A percentile compares a stretch with the other conserved stretches of the same genome.
These are phyloP conservation scores for Arachis stenosperma DNA, from an alignment of 306 rosid genomes.

Conservation along the genomic window DNA sequence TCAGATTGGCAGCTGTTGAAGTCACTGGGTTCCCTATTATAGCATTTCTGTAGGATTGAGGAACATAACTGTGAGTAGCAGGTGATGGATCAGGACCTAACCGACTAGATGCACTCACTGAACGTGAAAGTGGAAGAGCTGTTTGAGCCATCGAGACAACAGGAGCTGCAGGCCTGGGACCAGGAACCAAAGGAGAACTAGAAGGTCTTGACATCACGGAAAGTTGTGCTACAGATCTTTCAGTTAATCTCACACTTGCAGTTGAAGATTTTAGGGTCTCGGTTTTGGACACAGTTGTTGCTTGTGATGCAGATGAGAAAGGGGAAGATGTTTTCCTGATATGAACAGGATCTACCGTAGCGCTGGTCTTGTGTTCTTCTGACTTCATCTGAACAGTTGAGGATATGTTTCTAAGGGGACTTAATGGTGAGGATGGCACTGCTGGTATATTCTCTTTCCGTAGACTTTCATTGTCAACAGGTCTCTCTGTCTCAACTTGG, in stretches of 20 bases:
- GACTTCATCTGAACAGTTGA: conserved; percentile 47
- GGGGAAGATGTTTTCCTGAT: conserved; percentile 56
- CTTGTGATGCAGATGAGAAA: conserved; percentile 47
- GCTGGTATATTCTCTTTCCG: conserved; percentile 62
- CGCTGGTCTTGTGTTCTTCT: conserved; percentile 54
- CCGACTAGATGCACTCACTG: conserved; percentile 85
- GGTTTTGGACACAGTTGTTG: conserved; percentile 51
- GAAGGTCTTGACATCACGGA: conserved; percentile 79
- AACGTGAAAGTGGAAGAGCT: conserved; percentile 73
- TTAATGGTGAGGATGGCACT: conserved; percentile 56
- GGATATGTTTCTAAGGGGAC: conserved; percentile 55
- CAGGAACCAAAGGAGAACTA: conserved; percentile 85
- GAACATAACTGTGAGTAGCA: conserved; percentile 72
- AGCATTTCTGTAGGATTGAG: conserved; percentile 94
- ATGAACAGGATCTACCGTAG: conserved; percentile 49
- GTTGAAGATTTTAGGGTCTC: conserved; percentile 61
- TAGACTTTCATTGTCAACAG: conserved; percentile 54
- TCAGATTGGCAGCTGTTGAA: conserved; percentile 55
- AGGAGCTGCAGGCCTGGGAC: conserved; percentile 74
- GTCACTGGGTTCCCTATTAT: conserved; percentile 76
- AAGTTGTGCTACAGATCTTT: conserved; percentile 54
- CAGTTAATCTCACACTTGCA: conserved; percentile 58
- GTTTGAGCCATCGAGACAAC: conserved; percentile 78
- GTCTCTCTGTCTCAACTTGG: conserved; percentile 58
- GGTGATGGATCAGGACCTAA: conserved; percentile 88